Evolutionary conservation across 2,329 filamentous ascomycete genomes (phyloP).

Genomic region (Phoma sp.): DNA sequence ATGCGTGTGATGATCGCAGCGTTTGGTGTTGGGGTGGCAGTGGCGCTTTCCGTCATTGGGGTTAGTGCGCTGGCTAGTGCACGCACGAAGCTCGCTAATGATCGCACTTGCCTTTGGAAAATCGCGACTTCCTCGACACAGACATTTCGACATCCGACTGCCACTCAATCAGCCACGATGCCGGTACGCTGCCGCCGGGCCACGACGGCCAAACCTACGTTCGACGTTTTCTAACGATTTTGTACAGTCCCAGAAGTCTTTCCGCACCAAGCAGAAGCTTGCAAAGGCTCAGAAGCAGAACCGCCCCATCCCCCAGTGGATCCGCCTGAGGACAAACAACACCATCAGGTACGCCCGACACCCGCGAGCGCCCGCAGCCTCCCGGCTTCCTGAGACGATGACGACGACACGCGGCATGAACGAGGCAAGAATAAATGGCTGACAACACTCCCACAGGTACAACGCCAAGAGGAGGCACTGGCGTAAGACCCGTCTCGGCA

Average conservation of each 20-base stretch:
- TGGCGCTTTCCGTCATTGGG: neutral
- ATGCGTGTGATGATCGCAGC: neutral
- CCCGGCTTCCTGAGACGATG: constrained; percentile 1
- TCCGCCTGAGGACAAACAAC: constrained; percentile 97
- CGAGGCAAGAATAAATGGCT: constrained; percentile 12
- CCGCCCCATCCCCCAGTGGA: constrained; percentile 99
- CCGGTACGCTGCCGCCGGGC: constrained; percentile 40
- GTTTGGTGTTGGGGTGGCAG: constrained; percentile 2
- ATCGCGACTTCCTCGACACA: constrained; percentile 15
- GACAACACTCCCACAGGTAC: constrained; percentile 69
- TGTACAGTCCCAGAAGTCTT: constrained; percentile 95
- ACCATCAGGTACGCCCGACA: constrained; percentile 83
- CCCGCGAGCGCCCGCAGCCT: constrained; percentile 3
- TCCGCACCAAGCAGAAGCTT: constrained; percentile 99
- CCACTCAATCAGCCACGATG: constrained; percentile 46
- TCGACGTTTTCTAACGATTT: constrained; percentile 15
- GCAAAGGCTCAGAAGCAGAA: constrained; percentile 99
- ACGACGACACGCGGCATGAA: neutral
- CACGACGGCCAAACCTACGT: constrained; percentile 11
- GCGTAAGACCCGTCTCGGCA: constrained; percentile 99
- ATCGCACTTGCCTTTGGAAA: constrained; percentile 14
- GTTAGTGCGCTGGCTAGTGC: neutral
- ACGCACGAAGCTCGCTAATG: neutral
- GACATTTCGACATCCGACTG: constrained; percentile 42
- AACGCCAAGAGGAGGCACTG: constrained; percentile 99